phyloP scores from a whole-genome alignment of 176 grass and related monocot species.

The Ensete ventricosum region DNA sequence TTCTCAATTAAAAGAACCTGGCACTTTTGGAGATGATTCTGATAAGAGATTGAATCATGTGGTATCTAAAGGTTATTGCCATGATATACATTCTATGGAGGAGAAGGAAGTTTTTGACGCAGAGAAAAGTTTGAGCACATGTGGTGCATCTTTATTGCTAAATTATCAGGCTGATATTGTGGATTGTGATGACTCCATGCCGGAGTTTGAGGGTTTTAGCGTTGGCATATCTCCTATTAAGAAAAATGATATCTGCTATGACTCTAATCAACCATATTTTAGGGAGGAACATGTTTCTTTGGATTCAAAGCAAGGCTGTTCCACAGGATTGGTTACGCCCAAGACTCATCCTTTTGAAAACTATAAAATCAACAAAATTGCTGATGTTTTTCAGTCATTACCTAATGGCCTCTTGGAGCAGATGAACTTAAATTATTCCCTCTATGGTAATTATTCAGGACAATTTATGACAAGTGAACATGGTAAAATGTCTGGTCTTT shows the following conservation, averaged over 20 bases:
- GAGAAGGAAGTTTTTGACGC: neutral
- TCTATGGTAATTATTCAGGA: slow-evolving; percentile 22
- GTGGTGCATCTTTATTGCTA: neutral
- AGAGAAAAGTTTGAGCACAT: slow-evolving; percentile 10
- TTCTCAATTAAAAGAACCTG: neutral
- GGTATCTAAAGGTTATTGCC: neutral
- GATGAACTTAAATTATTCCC: slow-evolving; percentile 33
- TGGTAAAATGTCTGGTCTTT: slow-evolving; percentile 21
- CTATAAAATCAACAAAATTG: slow-evolving; percentile 29
- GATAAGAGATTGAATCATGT: slow-evolving; percentile 1
- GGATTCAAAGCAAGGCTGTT: slow-evolving; percentile 5
- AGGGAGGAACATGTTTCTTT: slow-evolving; percentile 18
- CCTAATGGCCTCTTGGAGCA: slow-evolving; percentile 29
- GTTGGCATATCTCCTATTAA: slow-evolving; percentile 21
- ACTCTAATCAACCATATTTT: slow-evolving; percentile 8
- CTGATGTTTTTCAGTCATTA: slow-evolving; percentile 32
- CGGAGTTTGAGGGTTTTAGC: slow-evolving; percentile 40
- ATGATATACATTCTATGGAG: neutral
- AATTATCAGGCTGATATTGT: slow-evolving; percentile 8
- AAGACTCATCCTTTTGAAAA: slow-evolving; percentile 17
- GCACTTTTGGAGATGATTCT: neutral
- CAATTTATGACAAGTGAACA: slow-evolving; percentile 33
- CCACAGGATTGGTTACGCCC: slow-evolving; percentile 23
- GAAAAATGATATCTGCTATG: slow-evolving; percentile 11
- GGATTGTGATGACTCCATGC: slow-evolving; percentile 21